A percentile compares a stretch with the other conserved stretches of the same genome.
Evolutionary conservation across 208 protist genomes (phyloP).

Genomic region (Crithidia expoeki): DNA sequence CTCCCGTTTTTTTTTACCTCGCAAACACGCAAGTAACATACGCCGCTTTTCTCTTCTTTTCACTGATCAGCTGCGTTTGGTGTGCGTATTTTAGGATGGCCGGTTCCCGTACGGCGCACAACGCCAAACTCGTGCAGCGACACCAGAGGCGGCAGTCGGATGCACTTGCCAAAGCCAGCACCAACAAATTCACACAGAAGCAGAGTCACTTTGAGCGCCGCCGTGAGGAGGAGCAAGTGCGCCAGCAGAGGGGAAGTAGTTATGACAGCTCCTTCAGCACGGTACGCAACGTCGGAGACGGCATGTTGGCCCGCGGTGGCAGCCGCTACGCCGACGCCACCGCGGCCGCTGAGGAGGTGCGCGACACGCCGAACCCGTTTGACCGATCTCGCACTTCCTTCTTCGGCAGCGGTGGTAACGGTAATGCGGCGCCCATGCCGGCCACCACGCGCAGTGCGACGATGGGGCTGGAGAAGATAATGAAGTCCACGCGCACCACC

Average conservation of each 20-base stretch:
- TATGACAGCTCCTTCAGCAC: constrained; percentile 1
- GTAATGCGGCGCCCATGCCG: not conserved
- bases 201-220: constrained; percentile 82
- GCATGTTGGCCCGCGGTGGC: constrained; percentile 9
- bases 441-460: constrained; percentile 42
- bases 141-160: constrained; percentile 48
- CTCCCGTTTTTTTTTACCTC: too few relatives aligned
- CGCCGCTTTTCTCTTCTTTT: too few relatives aligned
- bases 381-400: constrained; percentile 12
- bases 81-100: too few relatives aligned
- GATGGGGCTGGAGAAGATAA: constrained; percentile 25
- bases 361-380: constrained; percentile 55
- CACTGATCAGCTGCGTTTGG: too few relatives aligned
- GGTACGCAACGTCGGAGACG: constrained; percentile 22
- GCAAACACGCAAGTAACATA: too few relatives aligned
- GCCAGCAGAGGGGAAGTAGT: constrained; percentile 29
- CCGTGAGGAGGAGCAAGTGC: constrained; percentile 70
- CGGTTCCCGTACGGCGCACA: constrained; percentile 45
- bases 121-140: constrained; percentile 56
- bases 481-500: constrained; percentile 32
- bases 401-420: constrained; percentile 25
- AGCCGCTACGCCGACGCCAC: constrained; percentile 1
- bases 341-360: constrained; percentile 38
- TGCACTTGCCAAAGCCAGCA: constrained; percentile 42
- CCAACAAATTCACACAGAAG: constrained; percentile 69